Evolutionary conservation across 257 asterid species (phyloP).

Genomic region (Capsicum baccatum): DNA sequence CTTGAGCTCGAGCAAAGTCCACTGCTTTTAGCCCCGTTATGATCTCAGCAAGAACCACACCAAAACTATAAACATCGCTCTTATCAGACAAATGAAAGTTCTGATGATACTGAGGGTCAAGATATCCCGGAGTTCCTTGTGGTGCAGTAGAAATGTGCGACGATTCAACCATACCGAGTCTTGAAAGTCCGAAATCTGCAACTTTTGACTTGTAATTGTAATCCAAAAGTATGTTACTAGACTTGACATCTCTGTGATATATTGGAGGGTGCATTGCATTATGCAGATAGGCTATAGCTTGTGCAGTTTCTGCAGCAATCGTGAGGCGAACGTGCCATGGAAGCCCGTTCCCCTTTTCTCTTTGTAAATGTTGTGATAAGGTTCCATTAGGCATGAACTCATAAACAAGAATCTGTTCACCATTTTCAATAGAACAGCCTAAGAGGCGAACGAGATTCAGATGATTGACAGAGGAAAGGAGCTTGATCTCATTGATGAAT

Average conservation of each 20-base stretch:
- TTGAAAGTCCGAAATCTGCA: conserved; percentile 80
- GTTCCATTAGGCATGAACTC: conserved; percentile 94
- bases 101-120: conserved; percentile 94
- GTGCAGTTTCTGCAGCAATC: conserved; percentile 77
- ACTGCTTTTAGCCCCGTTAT: conserved; percentile 82
- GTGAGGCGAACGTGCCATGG: conserved; percentile 71
- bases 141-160: conserved; percentile 96
- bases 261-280: conserved; percentile 75
- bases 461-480: conserved; percentile 76
- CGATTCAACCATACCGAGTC: conserved; percentile 59
- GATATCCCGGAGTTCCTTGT: conserved; percentile 94
- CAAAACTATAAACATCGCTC: conserved; percentile 96
- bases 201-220: conserved; percentile 62
- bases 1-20: conserved; percentile 80
- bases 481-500: conserved; percentile 78
- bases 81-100: conserved; percentile 91
- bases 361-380: conserved; percentile 66
- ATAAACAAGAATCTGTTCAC: conserved; percentile 74
- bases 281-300: conserved; percentile 74
- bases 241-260: conserved; percentile 74
- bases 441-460: conserved; percentile 77
- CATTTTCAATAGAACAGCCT: conserved; percentile 75
- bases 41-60: conserved; percentile 90
- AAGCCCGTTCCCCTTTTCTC: conserved; percentile 51
- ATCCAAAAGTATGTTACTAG: conserved; percentile 77